Base-by-base conservation (phyloP, 169 alveolate species). In the Cryptosporidium sp. region DNA sequence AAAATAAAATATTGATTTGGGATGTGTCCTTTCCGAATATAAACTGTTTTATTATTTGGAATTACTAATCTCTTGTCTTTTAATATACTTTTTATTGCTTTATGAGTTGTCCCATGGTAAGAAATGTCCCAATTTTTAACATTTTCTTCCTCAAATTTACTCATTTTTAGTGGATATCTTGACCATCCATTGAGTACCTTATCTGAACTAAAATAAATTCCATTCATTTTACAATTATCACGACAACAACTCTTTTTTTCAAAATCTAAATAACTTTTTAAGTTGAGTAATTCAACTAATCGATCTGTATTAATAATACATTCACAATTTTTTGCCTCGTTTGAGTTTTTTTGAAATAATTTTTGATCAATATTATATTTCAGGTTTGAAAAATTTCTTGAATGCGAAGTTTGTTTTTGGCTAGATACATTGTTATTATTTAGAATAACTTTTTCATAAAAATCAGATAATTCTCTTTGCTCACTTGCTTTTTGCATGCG, bases 1-100 rank as follows among this genome's bases (percentile, higher is more conserved):
- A 85, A 85, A 65, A 68, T 71, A 21, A 71, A 85, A 39, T 48
- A 85, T 65, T 85, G 92, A 29, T 85, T 52, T 23, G 92, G 92
- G 50, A 85, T 65, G 41, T 85, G 92, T 18, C 92, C 92, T 31
- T 85, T 69, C 21, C 92, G 23, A 26, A 85, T 85, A 61, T 68
- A 69, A 62, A 85, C 86, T 12, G 85, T 59, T 69, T 50, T 69
- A 50, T 85, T 85, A 59, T 85, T 74, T 12, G 92, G 92, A 61
- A 85, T 62, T 45, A 59, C 59, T 74, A 85, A 21, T 23, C 68
- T 65, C 10, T 51, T 48, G 26, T 85, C 92, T 65, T 65, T 65
- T 31, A 69, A 21, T 59, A 85, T 85, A 33, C 84, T 74, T 33
- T 41, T 45, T 12, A 85, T 74, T 61, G 84, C 86, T 35, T 85